phyloP scores from a whole-genome alignment of 2,329 filamentous ascomycete species.

The Aciculosporium take region DNA sequence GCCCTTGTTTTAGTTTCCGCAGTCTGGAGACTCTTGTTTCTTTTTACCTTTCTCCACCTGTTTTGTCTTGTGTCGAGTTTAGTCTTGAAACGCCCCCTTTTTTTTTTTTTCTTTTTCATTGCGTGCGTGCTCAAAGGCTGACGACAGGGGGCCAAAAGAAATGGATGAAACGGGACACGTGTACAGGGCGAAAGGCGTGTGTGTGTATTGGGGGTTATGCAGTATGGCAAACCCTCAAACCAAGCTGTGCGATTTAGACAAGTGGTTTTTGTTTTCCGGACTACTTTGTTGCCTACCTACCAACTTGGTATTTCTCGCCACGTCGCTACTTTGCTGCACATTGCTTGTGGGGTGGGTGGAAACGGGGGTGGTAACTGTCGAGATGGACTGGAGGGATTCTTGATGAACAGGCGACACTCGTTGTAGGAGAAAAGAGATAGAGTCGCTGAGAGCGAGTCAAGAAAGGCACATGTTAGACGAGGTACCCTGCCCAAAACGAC shows the following conservation, averaged over 20 bases:
- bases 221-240: background rate
- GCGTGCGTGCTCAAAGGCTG: background rate
- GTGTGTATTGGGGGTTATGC: slow-evolving; percentile 3
- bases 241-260: slow-evolving; percentile 3
- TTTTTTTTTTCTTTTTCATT: background rate
- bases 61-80: background rate
- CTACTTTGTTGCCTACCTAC: background rate
- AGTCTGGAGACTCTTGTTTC: background rate
- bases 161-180: background rate
- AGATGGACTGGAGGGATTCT: too few relatives aligned
- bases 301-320: background rate
- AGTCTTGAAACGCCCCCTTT: background rate
- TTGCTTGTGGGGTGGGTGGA: too few relatives aligned
- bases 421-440: too few relatives aligned
- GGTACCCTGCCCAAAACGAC: too few relatives aligned
- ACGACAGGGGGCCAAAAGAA: background rate
- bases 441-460: too few relatives aligned
- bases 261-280: background rate
- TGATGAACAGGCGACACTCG: too few relatives aligned
- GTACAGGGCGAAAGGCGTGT: slow-evolving; percentile 2
- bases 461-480: too few relatives aligned
- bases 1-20: slow-evolving; percentile 4
- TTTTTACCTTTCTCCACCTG: background rate
- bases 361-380: too few relatives aligned
- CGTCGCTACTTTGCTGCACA: too few relatives aligned